Evolutionary conservation across 805 yeast genomes (phyloP).

Genomic region (Nadsonia fulvescens): DNA sequence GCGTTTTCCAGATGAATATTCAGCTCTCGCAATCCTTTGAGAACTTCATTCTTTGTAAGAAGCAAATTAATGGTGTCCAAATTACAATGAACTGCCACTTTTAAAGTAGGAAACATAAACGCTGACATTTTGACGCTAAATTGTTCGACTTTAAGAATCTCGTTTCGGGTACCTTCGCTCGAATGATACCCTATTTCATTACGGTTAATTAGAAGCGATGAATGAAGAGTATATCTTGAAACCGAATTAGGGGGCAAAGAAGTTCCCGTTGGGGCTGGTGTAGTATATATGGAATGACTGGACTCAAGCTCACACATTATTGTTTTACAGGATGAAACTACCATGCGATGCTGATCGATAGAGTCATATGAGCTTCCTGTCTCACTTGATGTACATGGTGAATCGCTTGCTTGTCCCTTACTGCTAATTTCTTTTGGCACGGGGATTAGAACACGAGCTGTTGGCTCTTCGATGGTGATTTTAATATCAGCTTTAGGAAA

Average conservation of each 20-base stretch:
- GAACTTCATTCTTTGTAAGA: slow-evolving; percentile 17
- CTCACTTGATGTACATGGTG: too few species aligned
- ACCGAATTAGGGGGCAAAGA: too few species aligned
- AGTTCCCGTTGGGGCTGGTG: too few species aligned
- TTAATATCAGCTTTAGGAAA: slow-evolving; percentile 15
- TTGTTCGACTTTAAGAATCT: slow-evolving; percentile 13
- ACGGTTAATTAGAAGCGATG: slow-evolving; percentile 12
- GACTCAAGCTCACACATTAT: slow-evolving; percentile 17
- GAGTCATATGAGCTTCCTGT: too few species aligned
- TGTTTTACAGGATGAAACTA: slow-evolving; percentile 18
- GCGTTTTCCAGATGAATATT: too few species aligned
- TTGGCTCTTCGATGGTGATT: slow-evolving; percentile 18
- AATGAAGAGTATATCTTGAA: slow-evolving; percentile 11
- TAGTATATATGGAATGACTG: slow-evolving; percentile 12
- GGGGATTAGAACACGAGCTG: slow-evolving; percentile 15
- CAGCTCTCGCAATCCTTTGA: slow-evolving; percentile 16
- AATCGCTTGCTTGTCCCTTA: slow-evolving; percentile 1
- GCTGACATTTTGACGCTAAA: slow-evolving; percentile 12
- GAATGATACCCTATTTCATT: slow-evolving; percentile 18
- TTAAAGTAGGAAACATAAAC: slow-evolving; percentile 14
- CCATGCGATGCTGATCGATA: slow-evolving; percentile 13
- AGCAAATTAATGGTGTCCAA: slow-evolving; percentile 14
- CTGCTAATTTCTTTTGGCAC: slow-evolving; percentile 6
- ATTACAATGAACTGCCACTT: slow-evolving; percentile 12
- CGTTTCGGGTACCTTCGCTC: slow-evolving; percentile 13